phyloP scores from a whole-genome alignment of 768 basidiomycete species.

The Russula lepida region DNA sequence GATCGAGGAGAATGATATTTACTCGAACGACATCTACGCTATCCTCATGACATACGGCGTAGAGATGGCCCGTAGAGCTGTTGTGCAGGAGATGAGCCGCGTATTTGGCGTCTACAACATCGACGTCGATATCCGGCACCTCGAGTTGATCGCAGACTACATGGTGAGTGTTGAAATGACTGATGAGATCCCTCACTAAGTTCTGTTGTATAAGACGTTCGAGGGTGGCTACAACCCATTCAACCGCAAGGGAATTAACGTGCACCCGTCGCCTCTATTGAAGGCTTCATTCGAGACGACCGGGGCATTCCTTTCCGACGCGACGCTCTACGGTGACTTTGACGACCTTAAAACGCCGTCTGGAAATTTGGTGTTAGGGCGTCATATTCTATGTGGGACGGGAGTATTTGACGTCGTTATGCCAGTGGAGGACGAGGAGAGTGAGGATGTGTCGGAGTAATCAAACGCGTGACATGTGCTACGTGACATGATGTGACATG shows the following conservation, averaged over 20 bases:
- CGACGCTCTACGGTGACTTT: constrained; percentile 90
- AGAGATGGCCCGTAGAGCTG: constrained; percentile 88
- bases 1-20: constrained; percentile 71
- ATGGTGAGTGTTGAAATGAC: constrained; percentile 59
- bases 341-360: constrained; percentile 88
- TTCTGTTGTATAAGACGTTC: constrained; percentile 65
- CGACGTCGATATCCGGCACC: constrained; percentile 86
- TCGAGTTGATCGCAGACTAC: constrained; percentile 97
- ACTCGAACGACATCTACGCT: constrained; percentile 93
- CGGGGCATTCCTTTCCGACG: constrained; percentile 82
- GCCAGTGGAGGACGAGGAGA: constrained; percentile 23
- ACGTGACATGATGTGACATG: constrained; percentile 9
- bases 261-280: constrained; percentile 88
- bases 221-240: constrained; percentile 98
- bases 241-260: constrained; percentile 90
- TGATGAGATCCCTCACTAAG: background rate
- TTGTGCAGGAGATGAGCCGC: constrained; percentile 82
- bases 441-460: background rate
- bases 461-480: background rate
- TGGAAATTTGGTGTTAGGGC: constrained; percentile 84
- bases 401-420: constrained; percentile 86
- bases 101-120: constrained; percentile 96
- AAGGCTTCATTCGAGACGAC: constrained; percentile 99
- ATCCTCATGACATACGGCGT: constrained; percentile 90
- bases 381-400: constrained; percentile 85